Base-by-base conservation (phyloP, 805 yeast genomes). In the Lachancea fermentati region DNA sequence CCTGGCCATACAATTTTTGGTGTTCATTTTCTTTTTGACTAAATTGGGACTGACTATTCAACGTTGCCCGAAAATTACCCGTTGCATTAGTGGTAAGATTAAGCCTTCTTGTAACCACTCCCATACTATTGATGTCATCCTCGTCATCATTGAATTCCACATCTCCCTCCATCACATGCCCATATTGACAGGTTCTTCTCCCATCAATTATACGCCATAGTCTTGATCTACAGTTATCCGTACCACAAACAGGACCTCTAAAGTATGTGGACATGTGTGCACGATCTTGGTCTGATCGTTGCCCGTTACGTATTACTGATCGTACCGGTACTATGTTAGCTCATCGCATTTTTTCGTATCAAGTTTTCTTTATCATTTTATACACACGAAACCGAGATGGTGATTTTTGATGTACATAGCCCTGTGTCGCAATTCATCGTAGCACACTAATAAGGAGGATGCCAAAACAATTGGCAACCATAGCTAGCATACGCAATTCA, bases 201-300 rank as follows among this genome's bases (percentile, higher is more conserved):
- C 98, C 98, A 52, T 84, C 86, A 3, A 78, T 65, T 22, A 76
- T 61, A 37, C 81, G 72, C 77, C 86, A 91, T 37, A 81, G 72
- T 29, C 78, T 66, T 1, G 96, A 84, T 3, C 84, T 77, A 63
- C 98, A 91, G 66, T 91, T 91, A 47, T 84, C 89, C 2, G 80
- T 79, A 1, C 97, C 97, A 71, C 98, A 91, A 4, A 81, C 63
- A 4, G 85, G 81, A 2, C 98, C 97, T 49, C 79, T 68, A 30
- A 72, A 68, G 77, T 79, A 82, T 7, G 63, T 52, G 1, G 64
- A 58, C 63, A 60, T 60, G 8, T 58, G 26, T n/a, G n/a, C n/a
- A n/a, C n/a, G n/a, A n/a, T n/a, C n/a, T n/a, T n/a, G n/a, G n/a
- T n/a, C n/a, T n/a, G n/a, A n/a, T n/a, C n/a, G n/a, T n/a, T n/a